Evolutionary conservation across 768 basidiomycete genomes (phyloP).

Genomic region (Tulasnella sp.): DNA sequence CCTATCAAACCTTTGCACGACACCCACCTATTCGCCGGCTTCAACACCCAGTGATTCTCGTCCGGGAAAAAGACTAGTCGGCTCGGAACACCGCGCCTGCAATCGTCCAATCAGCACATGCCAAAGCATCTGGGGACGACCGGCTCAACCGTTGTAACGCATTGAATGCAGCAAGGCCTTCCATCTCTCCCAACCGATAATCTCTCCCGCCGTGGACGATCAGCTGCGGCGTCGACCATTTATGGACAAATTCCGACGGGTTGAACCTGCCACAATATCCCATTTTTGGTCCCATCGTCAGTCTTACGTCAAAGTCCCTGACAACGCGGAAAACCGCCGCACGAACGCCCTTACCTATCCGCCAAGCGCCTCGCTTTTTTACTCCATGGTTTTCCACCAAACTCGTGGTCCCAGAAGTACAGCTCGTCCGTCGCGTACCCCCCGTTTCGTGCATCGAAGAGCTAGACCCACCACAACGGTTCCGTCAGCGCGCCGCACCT

Average conservation of each 20-base stretch:
- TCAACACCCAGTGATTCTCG: conserved; percentile 87
- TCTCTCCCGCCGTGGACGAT: conserved; percentile 82
- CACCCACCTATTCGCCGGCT: conserved; percentile 57
- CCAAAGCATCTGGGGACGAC: not conserved
- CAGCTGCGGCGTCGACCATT: conserved; percentile 79
- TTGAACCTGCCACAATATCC: conserved; percentile 57
- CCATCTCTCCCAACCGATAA: conserved; percentile 74
- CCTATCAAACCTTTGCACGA: not conserved
- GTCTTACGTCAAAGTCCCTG: too few species aligned
- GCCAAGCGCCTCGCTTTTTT: conserved; percentile 39
- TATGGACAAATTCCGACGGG: conserved; percentile 67
- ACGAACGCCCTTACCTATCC: conserved; percentile 36
- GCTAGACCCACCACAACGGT: too few species aligned
- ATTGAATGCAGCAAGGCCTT: conserved; percentile 75
- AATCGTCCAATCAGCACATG: not conserved
- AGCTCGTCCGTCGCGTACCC: conserved; percentile 88
- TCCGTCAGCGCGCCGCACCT: not conserved
- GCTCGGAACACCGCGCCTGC: conserved; percentile 56
- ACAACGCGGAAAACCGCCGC: not conserved
- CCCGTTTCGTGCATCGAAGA: conserved; percentile 65
- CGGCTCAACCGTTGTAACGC: conserved; percentile 56
- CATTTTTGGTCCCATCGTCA: too few species aligned
- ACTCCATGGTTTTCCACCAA: conserved; percentile 75
- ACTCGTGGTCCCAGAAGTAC: conserved; percentile 49
- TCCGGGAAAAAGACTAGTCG: conserved; percentile 75